Base-by-base conservation (phyloP, 2,329 filamentous ascomycete genomes). In the Sporothrix mexicana region DNA sequence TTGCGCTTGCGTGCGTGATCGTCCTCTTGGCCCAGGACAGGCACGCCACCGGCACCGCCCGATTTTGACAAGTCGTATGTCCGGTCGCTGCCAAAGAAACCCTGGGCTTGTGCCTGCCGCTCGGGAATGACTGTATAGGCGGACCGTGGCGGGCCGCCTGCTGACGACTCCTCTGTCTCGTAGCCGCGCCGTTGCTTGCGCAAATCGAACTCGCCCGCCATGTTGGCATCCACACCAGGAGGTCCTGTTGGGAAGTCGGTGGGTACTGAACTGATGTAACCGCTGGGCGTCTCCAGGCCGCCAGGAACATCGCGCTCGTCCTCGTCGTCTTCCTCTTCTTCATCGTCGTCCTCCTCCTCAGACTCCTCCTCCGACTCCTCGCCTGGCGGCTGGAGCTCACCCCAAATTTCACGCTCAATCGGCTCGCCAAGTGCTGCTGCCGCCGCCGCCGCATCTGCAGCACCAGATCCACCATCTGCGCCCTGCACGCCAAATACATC, bases 21-120 rank as follows among this genome's bases (percentile, higher is more conserved):
- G 73, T 94, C 92, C 30, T 97, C 93, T 75, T 89, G 88, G 12
- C 95, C 96, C 3, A 99, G 88, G 2, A 97, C 88, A 0, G 93
- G 92, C 74, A 93, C 83, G 55, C 73, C 80, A 80, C 72, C 55
- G 53, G 73, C 80, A 80, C 72, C 57, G 9, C 23, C 57, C 23
- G 85, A 75, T 84, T 89, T 91, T 75, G 79, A 79, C 25, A 99
- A 87, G 82, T 99, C 95, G 82, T 99, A 99, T 17, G 92, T 92
- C 79, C 94, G 92, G 80, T 98, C 95, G 77, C 93, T 95, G 77
- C 96, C 96, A 80, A 99, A 98, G 88, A 99, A 98, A 62, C 96
- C 96, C 77, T 95, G 92, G 5, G 93, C 90, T 69, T 92, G 90
- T 25, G 95, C 91, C 79, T 95, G 91, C 73, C 93, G 92, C 83